Evolutionary conservation across 225 moss, liverwort and hornwort genomes (phyloP).

Genomic region (Sphagnum contortum): DNA sequence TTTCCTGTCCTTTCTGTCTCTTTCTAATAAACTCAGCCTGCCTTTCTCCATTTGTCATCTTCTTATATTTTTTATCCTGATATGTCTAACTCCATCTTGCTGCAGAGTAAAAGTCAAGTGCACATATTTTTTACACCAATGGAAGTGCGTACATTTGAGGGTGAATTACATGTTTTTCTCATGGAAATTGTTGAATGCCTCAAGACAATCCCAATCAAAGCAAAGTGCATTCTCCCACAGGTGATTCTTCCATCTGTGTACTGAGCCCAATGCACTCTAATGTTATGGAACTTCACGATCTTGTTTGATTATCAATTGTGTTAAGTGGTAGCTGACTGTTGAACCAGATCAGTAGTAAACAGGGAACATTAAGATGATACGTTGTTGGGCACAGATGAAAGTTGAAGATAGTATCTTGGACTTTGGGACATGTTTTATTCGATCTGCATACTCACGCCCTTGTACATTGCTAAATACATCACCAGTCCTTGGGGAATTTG

Average conservation of each 20-base stretch:
- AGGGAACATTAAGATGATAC: too few relatives aligned
- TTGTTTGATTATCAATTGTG: too few relatives aligned
- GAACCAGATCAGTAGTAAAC: too few relatives aligned
- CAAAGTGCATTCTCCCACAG: constrained; percentile 37
- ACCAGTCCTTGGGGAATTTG: constrained; percentile 60
- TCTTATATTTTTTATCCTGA: too few relatives aligned
- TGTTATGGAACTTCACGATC: too few relatives aligned
- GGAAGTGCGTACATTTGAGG: constrained; percentile 37
- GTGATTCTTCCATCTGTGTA: constrained; percentile 10
- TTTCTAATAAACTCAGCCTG: too few relatives aligned
- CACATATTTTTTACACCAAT: constrained; percentile 33
- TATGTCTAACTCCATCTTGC: too few relatives aligned
- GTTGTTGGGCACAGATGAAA: constrained; percentile 26
- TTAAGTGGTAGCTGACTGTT: too few relatives aligned
- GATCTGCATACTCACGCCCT: constrained; percentile 33
- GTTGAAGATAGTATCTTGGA: constrained; percentile 31
- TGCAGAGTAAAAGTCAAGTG: too few relatives aligned
- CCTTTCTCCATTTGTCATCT: too few relatives aligned
- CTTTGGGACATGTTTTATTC: constrained; percentile 59
- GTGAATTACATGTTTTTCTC: constrained; percentile 43
- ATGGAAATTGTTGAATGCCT: constrained; percentile 46
- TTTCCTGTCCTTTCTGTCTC: too few relatives aligned
- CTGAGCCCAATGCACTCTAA: too few relatives aligned
- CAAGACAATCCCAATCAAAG: constrained; percentile 27
- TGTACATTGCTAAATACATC: constrained; percentile 46